Base-by-base conservation (phyloP, 2,329 filamentous ascomycete species). In the Orbilia brochopaga region DNA sequence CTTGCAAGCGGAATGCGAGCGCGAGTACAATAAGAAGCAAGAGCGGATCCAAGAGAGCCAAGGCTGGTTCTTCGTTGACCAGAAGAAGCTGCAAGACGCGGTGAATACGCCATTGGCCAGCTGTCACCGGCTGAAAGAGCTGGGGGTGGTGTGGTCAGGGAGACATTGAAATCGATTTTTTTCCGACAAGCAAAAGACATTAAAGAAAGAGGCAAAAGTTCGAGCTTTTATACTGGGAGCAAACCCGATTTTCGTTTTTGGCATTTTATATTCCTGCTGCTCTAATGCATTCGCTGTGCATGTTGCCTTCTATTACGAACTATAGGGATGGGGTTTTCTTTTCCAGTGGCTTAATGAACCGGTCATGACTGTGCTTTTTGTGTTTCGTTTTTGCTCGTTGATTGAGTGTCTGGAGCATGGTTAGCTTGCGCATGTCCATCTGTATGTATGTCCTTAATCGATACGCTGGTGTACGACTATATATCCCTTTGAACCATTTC, bases 31-130 rank as follows among this genome's bases (percentile, higher is more conserved):
- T 53, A 82, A 85, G 57, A 85, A 88, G 79, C 84, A 87, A 77
- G 83, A 87, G 74, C 82, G 92, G 79, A 83, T 87, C 73, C 87
- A 96, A 74, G 88, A 90, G 53, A 92, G 92, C 0, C 87, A 90
- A 76, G 92, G 92, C 2, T 96, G 92, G 89, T 91, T 96, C 78
- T 92, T 87, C 79, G 86, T 87, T 62, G 91, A 97, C 77, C 83
- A 87, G 58, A 88, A 88, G 73, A 92, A 91, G 82, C 86, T 96
- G 86, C 85, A 88, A 73, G 80, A 86, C 67, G 92, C 92, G 30
- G 80, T 83, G 35, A 79, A 80, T 17, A 84, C 81, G 73, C 80
- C 82, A 72, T 83, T 83, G 81, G 81, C 81, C 15, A 82, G 82
- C 61, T 88, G 86, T 77, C 79, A 82, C 72, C 80, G 84, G 73